These are phyloP conservation scores for Trichoderma sp. DNA, from an alignment of 2,329 filamentous ascomycete species.

Conservation along the genomic window DNA sequence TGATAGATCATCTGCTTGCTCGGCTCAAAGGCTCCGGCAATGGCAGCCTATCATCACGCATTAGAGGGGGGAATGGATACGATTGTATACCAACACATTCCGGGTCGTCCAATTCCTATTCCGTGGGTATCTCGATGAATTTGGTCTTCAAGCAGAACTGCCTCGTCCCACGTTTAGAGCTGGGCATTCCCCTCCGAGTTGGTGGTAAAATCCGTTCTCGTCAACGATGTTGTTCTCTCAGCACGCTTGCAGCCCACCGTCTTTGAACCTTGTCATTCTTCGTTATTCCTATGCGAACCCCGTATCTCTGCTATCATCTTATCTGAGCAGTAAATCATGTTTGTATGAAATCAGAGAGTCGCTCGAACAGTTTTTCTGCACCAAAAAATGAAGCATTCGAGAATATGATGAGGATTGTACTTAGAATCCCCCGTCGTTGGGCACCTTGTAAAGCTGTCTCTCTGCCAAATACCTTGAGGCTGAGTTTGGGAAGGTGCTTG, in stretches of 20 bases:
- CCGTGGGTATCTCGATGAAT: background rate
- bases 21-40: background rate
- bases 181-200: background rate
- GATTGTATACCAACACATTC: background rate
- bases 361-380: background rate
- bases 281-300: background rate
- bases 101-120: background rate
- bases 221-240: background rate
- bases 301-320: background rate
- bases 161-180: background rate
- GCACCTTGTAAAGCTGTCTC: background rate
- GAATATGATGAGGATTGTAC: background rate
- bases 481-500: background rate
- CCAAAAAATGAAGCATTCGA: background rate
- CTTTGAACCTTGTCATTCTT: background rate
- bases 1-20: constrained; percentile 3
- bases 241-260: background rate
- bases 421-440: background rate
- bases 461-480: background rate
- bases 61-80: background rate
- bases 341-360: background rate
- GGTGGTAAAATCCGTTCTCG: background rate
- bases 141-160: background rate
- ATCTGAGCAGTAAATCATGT: background rate
- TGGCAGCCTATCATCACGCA: background rate